Evolutionary conservation across 1,139 yeast species (phyloP).

Genomic region (Keqinozyma sinolaborantium): DNA sequence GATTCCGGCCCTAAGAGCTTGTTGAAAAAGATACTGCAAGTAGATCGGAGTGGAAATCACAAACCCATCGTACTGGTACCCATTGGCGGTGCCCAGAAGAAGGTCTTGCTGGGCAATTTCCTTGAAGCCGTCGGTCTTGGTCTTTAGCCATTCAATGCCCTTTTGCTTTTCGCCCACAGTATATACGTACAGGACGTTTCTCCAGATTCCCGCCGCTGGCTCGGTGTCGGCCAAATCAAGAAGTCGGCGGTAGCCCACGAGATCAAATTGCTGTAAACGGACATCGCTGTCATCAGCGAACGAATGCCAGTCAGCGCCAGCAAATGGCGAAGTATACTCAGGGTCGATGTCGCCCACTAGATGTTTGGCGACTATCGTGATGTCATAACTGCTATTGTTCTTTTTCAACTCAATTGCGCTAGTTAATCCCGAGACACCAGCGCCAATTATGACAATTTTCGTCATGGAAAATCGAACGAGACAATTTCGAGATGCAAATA

Average conservation of each 20-base stretch:
- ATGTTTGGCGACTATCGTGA: conserved; percentile 30
- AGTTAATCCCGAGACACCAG: conserved; percentile 42
- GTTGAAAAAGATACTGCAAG: conserved; percentile 39
- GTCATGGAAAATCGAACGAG: no score
- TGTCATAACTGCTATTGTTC: conserved; percentile 15
- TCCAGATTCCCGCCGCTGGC: conserved; percentile 46
- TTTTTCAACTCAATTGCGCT: conserved; percentile 29
- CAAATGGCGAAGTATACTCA: conserved; percentile 38
- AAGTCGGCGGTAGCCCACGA: conserved; percentile 36
- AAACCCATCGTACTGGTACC: conserved; percentile 43
- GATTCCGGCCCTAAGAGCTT: conserved; percentile 37
- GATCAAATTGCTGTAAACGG: conserved; percentile 33
- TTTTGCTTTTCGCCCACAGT: conserved; percentile 8
- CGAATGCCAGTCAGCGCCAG: conserved; percentile 48
- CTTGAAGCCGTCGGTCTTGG: conserved; percentile 30
- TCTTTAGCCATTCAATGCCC: conserved; percentile 45
- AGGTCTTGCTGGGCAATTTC: conserved; percentile 24
- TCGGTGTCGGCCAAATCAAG: conserved; percentile 35
- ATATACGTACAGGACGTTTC: conserved; percentile 22
- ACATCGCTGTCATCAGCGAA: conserved; percentile 34
- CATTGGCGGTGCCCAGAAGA: conserved; percentile 29
- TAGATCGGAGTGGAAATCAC: conserved; percentile 50
- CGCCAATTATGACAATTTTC: conserved; percentile 31
- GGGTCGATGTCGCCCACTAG: conserved; percentile 38
- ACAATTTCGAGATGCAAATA: no score